Evolutionary conservation across 768 basidiomycete species (phyloP).

Genomic region (Lactifluus piperatus): DNA sequence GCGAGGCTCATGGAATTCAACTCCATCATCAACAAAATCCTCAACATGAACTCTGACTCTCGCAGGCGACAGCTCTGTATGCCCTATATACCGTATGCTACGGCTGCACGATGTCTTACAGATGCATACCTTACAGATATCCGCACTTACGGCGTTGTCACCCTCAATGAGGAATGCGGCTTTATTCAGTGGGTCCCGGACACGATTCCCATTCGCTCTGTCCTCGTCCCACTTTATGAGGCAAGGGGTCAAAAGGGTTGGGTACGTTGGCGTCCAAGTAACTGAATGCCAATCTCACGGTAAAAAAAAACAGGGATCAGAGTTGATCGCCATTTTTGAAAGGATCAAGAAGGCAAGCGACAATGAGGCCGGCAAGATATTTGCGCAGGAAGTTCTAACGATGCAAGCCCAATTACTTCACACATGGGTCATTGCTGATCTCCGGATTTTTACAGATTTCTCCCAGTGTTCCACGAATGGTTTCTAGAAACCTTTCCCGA

Average conservation of each 20-base stretch:
- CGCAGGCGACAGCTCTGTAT: slow-evolving; percentile 81
- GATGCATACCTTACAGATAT: slow-evolving; percentile 52
- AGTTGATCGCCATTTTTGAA: slow-evolving; percentile 40
- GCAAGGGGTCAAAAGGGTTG: slow-evolving; percentile 37
- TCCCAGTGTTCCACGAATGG: slow-evolving; percentile 94
- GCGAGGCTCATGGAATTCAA: slow-evolving; percentile 98
- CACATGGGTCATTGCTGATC: background rate
- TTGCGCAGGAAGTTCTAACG: slow-evolving; percentile 45
- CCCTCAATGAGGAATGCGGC: slow-evolving; percentile 94
- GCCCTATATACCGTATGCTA: slow-evolving; percentile 25
- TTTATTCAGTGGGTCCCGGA: slow-evolving; percentile 99
- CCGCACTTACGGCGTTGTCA: slow-evolving; percentile 96
- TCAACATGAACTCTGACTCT: slow-evolving; percentile 91
- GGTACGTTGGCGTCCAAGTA: slow-evolving; percentile 31
- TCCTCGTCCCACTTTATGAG: slow-evolving; percentile 64
- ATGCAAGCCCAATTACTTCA: slow-evolving; percentile 33
- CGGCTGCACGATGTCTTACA: slow-evolving; percentile 2
- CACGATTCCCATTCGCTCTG: slow-evolving; percentile 71
- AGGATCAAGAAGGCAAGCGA: slow-evolving; percentile 44
- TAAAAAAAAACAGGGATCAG: slow-evolving; percentile 29
- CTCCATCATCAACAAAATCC: slow-evolving; percentile 90
- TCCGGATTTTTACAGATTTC: slow-evolving; percentile 38
- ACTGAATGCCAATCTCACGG: background rate
- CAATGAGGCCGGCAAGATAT: slow-evolving; percentile 43
- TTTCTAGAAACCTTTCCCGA: slow-evolving; percentile 96